Base-by-base conservation (phyloP, 305 asterid species). In the Fraxinus ornus region DNA sequence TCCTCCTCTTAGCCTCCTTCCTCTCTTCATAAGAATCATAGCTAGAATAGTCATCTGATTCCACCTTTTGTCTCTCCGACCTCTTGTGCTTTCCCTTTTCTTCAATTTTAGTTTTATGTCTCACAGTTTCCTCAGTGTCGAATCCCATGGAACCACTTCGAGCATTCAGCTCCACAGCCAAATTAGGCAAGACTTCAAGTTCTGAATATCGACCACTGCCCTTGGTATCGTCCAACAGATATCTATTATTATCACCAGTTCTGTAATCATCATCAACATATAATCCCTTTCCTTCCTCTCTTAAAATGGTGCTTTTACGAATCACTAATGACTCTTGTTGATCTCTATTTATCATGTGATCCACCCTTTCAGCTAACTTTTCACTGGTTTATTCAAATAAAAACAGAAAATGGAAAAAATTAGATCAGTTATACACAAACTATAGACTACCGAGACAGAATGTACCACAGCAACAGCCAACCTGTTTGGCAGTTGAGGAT, bases 1-100 rank as follows among this genome's bases (percentile, higher is more conserved):
- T 93, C 89, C 94, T 90, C 83, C 87, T 91, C 88, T 91, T 96
- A 82, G 92, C 91, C 85, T 91, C 98, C 91, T 89, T 94, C 88
- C 90, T 89, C 77, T 88, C 97, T 83, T 90, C 98, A 78, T 88
- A 87, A 76, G 98, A 96, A 87, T 94, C 98, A 83, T 83, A 81
- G 89, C 98, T 93, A 78, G 93, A 89, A 86, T 83, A 86, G 83
- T 91, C 95, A 83, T 91, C 94, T 44, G 97, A 91, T 28, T 87
- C 90, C 19, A 80, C 85, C 78, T 86, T 92, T 75, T 83, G 87
- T 79, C 88, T 89, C 74, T 82, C 92, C 8, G 88, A 84, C 80
- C 90, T 90, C 89, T 86, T 92, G 72, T 85, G 94, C 91, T 91
- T 94, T 88, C 90, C 90, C 88, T 89, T 93, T 62, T 92, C 94